These are phyloP conservation scores for Claviceps sp. DNA, from an alignment of 2,329 filamentous ascomycete species.

Conservation along the genomic window DNA sequence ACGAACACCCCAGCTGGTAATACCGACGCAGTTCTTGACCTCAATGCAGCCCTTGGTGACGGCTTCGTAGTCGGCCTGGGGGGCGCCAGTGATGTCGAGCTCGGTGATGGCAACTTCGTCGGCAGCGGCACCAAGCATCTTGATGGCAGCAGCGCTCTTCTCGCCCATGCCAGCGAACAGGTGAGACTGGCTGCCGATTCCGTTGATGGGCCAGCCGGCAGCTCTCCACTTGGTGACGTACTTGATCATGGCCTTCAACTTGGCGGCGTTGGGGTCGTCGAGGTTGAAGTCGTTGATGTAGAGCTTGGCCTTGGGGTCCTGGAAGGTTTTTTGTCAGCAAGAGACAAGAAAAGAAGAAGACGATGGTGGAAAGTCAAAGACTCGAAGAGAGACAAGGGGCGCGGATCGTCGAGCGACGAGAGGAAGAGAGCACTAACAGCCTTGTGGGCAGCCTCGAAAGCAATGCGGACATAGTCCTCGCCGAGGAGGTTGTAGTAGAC, in stretches of 20 bases:
- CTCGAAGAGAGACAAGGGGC: too few relatives aligned
- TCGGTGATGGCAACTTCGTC: conserved; percentile 52
- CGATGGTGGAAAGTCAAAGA: too few relatives aligned
- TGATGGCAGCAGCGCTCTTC: conserved; percentile 34
- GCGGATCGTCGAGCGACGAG: too few relatives aligned
- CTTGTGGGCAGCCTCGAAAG: conserved; percentile 52
- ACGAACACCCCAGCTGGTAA: conserved; percentile 48
- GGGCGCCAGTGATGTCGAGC: conserved; percentile 49
- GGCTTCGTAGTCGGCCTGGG: conserved; percentile 42
- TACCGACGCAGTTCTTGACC: conserved; percentile 46
- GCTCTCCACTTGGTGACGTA: conserved; percentile 52
- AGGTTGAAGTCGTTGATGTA: conserved; percentile 70
- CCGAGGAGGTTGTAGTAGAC: conserved; percentile 58
- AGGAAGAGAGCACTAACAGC: conserved; percentile 19
- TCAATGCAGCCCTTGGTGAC: conserved; percentile 44
- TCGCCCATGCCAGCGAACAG: conserved; percentile 15
- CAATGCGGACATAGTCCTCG: conserved; percentile 55
- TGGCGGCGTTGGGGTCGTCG: conserved; percentile 44
- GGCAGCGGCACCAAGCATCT: conserved; percentile 34
- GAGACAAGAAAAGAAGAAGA: neutral
- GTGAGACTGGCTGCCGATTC: neutral
- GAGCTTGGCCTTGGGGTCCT: conserved; percentile 51
- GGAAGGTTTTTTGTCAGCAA: neutral
- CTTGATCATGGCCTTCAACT: conserved; percentile 40
- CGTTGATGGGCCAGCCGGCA: conserved; percentile 18